Conservation (phyloP, 495 filamentous ascomycete genomes). For the Patellaria atrata region DNA sequence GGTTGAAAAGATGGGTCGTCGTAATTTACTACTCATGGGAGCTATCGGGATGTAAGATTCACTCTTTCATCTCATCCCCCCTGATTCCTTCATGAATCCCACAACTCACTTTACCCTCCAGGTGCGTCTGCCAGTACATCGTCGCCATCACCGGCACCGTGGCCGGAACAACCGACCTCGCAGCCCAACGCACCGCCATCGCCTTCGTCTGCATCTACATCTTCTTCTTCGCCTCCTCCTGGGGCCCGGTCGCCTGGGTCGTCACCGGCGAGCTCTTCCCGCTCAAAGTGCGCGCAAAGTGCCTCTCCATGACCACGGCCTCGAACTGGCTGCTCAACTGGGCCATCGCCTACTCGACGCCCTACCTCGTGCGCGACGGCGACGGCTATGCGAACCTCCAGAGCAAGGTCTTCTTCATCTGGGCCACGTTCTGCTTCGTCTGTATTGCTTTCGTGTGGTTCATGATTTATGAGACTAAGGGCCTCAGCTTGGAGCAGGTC, state of each 20-base stretch:
- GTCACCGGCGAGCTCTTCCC: conserved; percentile 30
- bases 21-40: conserved; percentile 51
- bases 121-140: conserved; percentile 39
- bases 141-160: conserved; percentile 49
- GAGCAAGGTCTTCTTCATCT: conserved; percentile 30
- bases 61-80: too few relatives aligned
- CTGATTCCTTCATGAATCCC: too few relatives aligned
- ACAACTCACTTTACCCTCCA: conserved; percentile 43
- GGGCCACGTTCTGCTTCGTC: conserved; percentile 25
- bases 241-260: conserved; percentile 46
- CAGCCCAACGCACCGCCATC: conserved; percentile 39
- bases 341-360: conserved; percentile 29
- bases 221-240: conserved; percentile 67
- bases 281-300: conserved; percentile 28
- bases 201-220: conserved; percentile 76
- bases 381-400: conserved; percentile 26
- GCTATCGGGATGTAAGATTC: conserved; percentile 67
- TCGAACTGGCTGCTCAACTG: conserved; percentile 32
- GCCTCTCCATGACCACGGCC: conserved; percentile 26
- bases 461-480: conserved; percentile 32
- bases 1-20: conserved; percentile 54
- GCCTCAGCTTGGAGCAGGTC: conserved; percentile 27
- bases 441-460: conserved; percentile 26
- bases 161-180: conserved; percentile 28
- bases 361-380: conserved; percentile 26